Evolutionary conservation across 495 filamentous ascomycete genomes (phyloP), one percentile per base, ranked within the genome.

Genomic region (Hypoxylon fuscum): DNA sequence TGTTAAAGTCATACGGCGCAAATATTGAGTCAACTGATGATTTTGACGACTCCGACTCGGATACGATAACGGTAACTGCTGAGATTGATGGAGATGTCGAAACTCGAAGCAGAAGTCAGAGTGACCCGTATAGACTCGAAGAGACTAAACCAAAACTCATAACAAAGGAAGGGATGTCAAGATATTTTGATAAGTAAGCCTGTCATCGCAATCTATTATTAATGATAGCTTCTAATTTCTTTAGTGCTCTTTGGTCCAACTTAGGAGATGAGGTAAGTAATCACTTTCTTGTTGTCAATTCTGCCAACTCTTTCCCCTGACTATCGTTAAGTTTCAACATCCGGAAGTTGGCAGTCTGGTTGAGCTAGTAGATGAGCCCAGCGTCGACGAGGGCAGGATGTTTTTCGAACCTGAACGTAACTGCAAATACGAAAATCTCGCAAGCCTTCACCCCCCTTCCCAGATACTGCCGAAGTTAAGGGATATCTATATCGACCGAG

Each of bases 401-500:
- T 46, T 60, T 34, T 44, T 55, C 29, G 62, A 65, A 32, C 35
- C 55, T 9, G 56, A 83, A 83, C 51, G 77, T 84, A 14, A 76
- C 82, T 48, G 75, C 74, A 48, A 41, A 20, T 27, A 22, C 20
- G 47, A 45, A 10, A 41, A 46, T 21, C 15, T 54, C 27, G 18
- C 35, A 40, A 45, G 31, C 1, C 44, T 59, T 6, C 62, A 58
- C 76, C 47, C 78, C 78, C 45, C 64, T 66, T 31, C 32, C 10
- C 29, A 49, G 0, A 8, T 55, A 17, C 18, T 62, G 21, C 21
- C 11, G 23, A 62, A 45, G 70, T 81, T 31, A 81, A 82, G 81
- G 79, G 83, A 71, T 69, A 74, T 22, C 78, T 83, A 53, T 54
- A 12, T 83, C 1, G 76, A 84, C 5, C 81, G 82, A 35, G 73